These are phyloP conservation scores for Cnidoscolus chayamansa DNA, from an alignment of 441 rosid species.

Conservation along the genomic window DNA sequence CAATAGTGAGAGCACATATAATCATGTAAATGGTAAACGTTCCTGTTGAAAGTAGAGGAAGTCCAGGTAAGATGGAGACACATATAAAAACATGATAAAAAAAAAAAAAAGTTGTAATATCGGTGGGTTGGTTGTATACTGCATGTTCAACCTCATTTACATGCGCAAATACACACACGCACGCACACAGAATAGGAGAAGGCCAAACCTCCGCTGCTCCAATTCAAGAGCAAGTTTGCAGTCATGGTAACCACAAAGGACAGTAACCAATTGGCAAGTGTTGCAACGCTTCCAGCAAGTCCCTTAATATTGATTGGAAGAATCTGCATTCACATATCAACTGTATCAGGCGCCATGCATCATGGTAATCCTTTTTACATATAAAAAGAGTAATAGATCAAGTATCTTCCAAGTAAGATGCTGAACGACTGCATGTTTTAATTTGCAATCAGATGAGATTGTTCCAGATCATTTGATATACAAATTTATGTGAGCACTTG, in stretches of 20 bases:
- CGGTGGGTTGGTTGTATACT: neutral
- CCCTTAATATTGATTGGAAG: slow-evolving; percentile 81
- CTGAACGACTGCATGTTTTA: neutral
- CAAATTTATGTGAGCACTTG: neutral
- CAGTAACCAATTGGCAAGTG: slow-evolving; percentile 61
- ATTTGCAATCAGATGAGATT: neutral
- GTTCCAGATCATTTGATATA: neutral
- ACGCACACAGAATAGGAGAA: slow-evolving; percentile 10
- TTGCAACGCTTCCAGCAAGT: slow-evolving; percentile 83
- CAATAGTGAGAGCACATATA: slow-evolving; percentile 50
- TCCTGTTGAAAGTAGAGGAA: slow-evolving; percentile 38
- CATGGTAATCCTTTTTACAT: neutral
- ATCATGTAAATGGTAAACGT: slow-evolving; percentile 64
- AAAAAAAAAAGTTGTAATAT: neutral
- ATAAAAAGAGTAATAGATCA: slow-evolving; percentile 4
- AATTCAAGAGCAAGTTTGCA: slow-evolving; percentile 73
- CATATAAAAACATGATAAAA: neutral
- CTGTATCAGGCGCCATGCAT: neutral
- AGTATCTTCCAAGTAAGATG: neutral
- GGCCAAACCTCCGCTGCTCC: slow-evolving; percentile 79
- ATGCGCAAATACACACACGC: neutral
- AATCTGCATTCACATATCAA: slow-evolving; percentile 50
- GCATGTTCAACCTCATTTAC: neutral
- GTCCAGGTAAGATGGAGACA: neutral
- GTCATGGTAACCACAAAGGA: slow-evolving; percentile 71